Percentiles rank a stretch among this genome's conserved stretches.
Evolutionary conservation across 108 stramenopile genomes (phyloP).

Genomic region (Cyclotella cryptica): DNA sequence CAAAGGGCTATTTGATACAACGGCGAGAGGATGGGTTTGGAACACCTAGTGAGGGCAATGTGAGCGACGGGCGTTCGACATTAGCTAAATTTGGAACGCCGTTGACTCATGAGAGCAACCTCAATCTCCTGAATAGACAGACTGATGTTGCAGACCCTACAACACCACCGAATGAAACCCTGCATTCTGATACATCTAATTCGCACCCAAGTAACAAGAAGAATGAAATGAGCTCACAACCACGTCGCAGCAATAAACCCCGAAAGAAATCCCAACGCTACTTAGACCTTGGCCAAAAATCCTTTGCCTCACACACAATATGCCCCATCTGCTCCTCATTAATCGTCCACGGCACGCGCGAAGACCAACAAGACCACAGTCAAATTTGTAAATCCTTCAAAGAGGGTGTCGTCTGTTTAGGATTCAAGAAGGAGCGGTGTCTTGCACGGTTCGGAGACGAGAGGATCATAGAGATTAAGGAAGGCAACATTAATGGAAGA

Average conservation of each 20-base stretch:
- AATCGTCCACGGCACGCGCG: constrained; percentile 70
- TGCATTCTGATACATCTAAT: background rate
- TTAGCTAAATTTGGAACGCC: background rate
- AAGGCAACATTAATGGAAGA: constrained; percentile 42
- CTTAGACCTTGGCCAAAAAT: constrained; percentile 81
- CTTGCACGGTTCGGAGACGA: constrained; percentile 21
- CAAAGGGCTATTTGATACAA: background rate
- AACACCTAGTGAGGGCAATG: background rate
- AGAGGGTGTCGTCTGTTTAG: constrained; percentile 63
- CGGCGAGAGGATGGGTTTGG: background rate
- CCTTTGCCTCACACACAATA: constrained; percentile 68
- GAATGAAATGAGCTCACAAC: background rate
- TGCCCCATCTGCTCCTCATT: constrained; percentile 79
- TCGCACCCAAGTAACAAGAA: background rate
- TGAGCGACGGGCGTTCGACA: background rate
- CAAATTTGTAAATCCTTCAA: constrained; percentile 61
- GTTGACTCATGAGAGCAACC: background rate
- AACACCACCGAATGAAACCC: background rate
- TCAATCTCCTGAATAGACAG: background rate
- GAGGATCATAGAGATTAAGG: constrained; percentile 57
- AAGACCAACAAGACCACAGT: constrained; percentile 66
- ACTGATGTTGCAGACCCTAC: background rate
- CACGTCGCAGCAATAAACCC: background rate
- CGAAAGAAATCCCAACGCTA: constrained; percentile 60
- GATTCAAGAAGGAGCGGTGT: constrained; percentile 49